Evolutionary conservation across 176 grass and related monocot genomes (phyloP), one percentile per base, ranked within the genome.

Genomic region (Coix lacrymajobi): DNA sequence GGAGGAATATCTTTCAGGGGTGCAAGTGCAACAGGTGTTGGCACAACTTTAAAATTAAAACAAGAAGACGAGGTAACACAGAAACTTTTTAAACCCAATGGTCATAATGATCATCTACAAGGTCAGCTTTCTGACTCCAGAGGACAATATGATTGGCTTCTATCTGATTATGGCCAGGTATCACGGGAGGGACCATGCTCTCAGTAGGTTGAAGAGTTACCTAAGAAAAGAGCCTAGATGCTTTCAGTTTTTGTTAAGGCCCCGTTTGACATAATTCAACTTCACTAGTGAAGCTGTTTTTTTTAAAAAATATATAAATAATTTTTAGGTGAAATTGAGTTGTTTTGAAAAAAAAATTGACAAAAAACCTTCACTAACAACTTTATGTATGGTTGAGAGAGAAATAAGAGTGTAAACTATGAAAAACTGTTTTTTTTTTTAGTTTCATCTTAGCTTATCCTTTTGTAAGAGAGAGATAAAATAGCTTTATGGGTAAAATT

Each of bases 171-270:
- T 43, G 80, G 82, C 49, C 40, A 20, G 19, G 83, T 88, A 29
- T 80, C 80, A 57, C 1, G 86, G 84, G 51, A 82, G 86, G 37
- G 31, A 88, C 73, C 66, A 3, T 73, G 81, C 80, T 34, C 74
- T 84, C 36, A 75, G 26, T 36, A 83, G 38, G 44, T 83, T 73
- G 66, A 79, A 65, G 74, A 88, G 77, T 56, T 83, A 73, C 45
- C 44, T 57, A 73, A 41, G 54, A 88, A 56, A 88, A 88, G 86
- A 84, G 67, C 36, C 20, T 80, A 83, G 57, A 78, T 83, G 67
- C 66, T 83, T 78, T 88, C 86, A 8, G 86, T 64, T 65, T 83
- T 88, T 29, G 11, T 57, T 39, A 77, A 33, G 33, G 33, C 33
- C 33, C 33, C n/a, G n/a, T n/a, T n/a, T n/a, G n/a, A n/a, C n/a